phyloP scores from a whole-genome alignment of 2,329 filamentous ascomycete species.

The Cercospora canescens region DNA sequence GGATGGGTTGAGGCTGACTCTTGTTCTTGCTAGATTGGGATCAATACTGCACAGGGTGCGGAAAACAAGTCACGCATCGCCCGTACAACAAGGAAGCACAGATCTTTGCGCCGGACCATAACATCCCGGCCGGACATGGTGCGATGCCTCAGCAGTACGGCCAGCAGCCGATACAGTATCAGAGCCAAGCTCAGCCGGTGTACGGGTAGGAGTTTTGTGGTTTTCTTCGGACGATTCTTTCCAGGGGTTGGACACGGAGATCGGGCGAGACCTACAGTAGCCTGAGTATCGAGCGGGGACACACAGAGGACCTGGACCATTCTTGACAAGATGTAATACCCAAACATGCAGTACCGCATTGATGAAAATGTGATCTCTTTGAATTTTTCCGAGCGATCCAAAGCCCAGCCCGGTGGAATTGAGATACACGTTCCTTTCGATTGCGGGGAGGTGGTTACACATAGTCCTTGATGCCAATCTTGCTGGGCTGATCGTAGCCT shows the following conservation, averaged over 20 bases:
- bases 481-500: neutral
- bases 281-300: neutral
- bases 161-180: slow-evolving; percentile 1
- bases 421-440: too few species aligned
- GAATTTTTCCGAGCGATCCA: neutral
- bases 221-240: too few species aligned
- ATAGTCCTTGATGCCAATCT: too few species aligned
- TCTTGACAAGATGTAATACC: neutral
- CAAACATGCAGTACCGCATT: neutral
- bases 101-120: slow-evolving; percentile 11
- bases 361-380: neutral
- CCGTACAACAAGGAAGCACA: slow-evolving; percentile 15
- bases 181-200: neutral
- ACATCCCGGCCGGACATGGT: neutral
- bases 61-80: slow-evolving; percentile 17
- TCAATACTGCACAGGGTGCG: slow-evolving; percentile 18
- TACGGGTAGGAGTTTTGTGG: neutral
- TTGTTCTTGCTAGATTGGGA: slow-evolving; percentile 8
- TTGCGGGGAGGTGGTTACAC: too few species aligned
- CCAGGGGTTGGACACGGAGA: neutral
- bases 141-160: neutral
- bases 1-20: neutral
- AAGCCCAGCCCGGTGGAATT: neutral
- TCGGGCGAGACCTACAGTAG: neutral
- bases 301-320: neutral